Percentiles rank a stretch among this genome's conserved stretches.
These are phyloP conservation scores for Mortierella hygrophila DNA, from an alignment of 192 early-diverging fungal species.

Conservation along the genomic window DNA sequence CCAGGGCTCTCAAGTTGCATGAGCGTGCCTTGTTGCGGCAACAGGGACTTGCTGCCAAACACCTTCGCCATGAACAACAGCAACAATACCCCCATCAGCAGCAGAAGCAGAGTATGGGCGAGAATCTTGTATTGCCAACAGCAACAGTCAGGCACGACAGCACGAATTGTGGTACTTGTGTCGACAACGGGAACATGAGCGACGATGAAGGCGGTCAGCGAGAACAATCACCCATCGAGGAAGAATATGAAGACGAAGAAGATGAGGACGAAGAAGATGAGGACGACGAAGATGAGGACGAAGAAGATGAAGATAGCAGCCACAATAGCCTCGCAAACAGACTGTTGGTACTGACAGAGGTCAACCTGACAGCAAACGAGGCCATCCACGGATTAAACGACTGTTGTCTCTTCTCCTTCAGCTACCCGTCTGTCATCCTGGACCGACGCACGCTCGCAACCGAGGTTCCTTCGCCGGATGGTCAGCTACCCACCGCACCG, in stretches of 20 bases:
- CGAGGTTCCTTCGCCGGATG: neutral
- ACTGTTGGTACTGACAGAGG: slow-evolving; percentile 17
- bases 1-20: neutral
- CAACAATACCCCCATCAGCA: neutral
- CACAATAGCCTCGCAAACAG: slow-evolving; percentile 45
- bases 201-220: neutral
- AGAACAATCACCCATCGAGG: neutral
- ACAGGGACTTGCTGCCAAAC: neutral
- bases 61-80: neutral
- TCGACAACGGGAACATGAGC: neutral
- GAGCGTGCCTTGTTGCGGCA: neutral
- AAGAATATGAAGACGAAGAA: slow-evolving; percentile 11
- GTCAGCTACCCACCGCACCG: neutral
- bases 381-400: slow-evolving; percentile 11
- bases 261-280: slow-evolving; percentile 13
- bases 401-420: slow-evolving; percentile 33
- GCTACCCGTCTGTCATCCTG: slow-evolving; percentile 21
- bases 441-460: neutral
- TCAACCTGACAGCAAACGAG: slow-evolving; percentile 23
- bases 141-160: neutral
- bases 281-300: slow-evolving; percentile 8
- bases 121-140: neutral
- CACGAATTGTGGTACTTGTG: neutral
- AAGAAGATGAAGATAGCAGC: slow-evolving; percentile 19
- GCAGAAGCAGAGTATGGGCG: neutral